Conservation (phyloP, 2,329 filamentous ascomycete species). For the Annulohypoxylon truncatum region DNA sequence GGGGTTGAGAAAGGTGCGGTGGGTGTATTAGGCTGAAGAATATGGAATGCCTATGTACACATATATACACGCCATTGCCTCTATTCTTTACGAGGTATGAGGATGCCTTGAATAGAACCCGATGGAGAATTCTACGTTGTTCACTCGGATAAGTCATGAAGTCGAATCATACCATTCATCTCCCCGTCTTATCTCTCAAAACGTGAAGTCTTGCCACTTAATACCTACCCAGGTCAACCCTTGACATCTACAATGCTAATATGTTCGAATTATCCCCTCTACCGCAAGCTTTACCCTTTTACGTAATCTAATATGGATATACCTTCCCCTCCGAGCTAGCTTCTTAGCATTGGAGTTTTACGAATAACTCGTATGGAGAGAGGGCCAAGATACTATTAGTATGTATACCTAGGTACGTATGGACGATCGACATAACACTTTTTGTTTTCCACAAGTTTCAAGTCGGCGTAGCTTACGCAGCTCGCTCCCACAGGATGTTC, state of each 20-base stretch:
- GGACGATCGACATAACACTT: not conserved
- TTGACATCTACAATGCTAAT: too few species aligned
- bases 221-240: too few species aligned
- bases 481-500: not conserved
- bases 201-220: too few species aligned
- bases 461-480: not conserved
- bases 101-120: too few species aligned
- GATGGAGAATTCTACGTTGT: not conserved
- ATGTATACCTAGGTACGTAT: not conserved
- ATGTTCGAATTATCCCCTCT: too few species aligned
- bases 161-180: too few species aligned
- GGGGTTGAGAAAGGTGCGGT: not conserved
- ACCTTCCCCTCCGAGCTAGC: too few species aligned
- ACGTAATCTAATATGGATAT: not conserved
- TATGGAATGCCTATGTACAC: not conserved
- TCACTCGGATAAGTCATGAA: too few species aligned
- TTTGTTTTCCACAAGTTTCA: not conserved
- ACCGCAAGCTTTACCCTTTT: not conserved
- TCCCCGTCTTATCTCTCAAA: too few species aligned
- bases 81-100: not conserved
- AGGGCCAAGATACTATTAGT: not conserved
- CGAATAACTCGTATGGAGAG: not conserved
- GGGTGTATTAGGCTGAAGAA: not conserved
- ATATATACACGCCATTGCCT: not conserved
- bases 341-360: not conserved